Evolutionary conservation across 2,329 filamentous ascomycete species (phyloP).

Genomic region (Xenoacremonium recifei): DNA sequence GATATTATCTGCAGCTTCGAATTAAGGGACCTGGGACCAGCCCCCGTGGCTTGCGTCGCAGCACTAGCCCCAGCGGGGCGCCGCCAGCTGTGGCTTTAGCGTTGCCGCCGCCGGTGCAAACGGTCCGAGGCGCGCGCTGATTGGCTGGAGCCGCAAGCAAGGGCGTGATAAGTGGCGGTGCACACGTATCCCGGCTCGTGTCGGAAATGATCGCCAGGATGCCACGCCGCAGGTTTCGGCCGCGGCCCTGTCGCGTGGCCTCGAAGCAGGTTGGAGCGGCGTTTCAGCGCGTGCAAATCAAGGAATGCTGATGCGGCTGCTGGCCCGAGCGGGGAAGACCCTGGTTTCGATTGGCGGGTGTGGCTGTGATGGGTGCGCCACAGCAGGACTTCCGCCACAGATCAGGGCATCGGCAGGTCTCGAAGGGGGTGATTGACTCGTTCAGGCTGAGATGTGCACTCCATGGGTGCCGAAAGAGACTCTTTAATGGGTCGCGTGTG

Average conservation of each 20-base stretch:
- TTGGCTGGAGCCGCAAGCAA: conserved; percentile 3
- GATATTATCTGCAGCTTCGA: conserved; percentile 14
- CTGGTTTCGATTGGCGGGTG: background rate
- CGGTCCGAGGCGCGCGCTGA: conserved; percentile 10
- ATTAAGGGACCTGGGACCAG: conserved; percentile 19
- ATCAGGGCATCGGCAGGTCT: background rate
- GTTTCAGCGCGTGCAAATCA: no score
- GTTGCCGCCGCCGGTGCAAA: conserved; percentile 13
- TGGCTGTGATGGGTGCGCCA: background rate
- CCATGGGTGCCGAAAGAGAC: no score
- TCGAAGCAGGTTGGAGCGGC: background rate
- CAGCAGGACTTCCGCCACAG: background rate
- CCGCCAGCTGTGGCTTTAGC: conserved; percentile 18
- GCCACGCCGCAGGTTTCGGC: background rate
- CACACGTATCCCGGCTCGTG: conserved; percentile 8
- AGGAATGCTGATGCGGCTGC: no score
- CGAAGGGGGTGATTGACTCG: no score
- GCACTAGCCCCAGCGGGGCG: conserved; percentile 1
- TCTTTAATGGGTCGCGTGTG: no score
- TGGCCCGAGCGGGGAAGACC: no score
- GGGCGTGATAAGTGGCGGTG: conserved; percentile 17
- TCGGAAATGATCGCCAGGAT: conserved; percentile 22
- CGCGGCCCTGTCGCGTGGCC: background rate
- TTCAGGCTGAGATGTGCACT: no score
- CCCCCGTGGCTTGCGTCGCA: conserved; percentile 1